Evolutionary conservation across 768 basidiomycete species (phyloP), one percentile per base, ranked within the genome.

Genomic region (Termitomyces sp.): DNA sequence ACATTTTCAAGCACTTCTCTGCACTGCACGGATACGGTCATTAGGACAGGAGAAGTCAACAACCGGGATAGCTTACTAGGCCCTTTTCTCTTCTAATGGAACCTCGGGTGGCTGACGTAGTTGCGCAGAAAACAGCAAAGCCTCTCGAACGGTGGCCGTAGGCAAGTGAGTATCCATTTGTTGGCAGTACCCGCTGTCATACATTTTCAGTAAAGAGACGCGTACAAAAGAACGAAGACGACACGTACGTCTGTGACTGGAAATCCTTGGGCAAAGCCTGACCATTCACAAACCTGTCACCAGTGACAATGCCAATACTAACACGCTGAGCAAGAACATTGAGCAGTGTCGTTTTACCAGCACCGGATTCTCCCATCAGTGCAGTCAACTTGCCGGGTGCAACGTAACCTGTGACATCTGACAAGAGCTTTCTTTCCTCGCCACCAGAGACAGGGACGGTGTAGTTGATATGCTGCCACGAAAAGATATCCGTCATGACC

Each of bases 81-180:
- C 87, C 68, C 89, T 84, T 71, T 94, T 94, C 72, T 94, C 92
- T 1, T 75, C 76, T n/a, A 81, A 64, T 0, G 91, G 76, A 2
- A 92, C 85, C 0, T 79, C 77, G 0, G 78, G 69, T 0, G 91
- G 91, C 69, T 93, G 93, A 38, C 92, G 87, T 35, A 95, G 77
- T 58, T 82, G 84, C 0, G 92, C 92, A 2, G 91, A 93, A 73
- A 92, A 90, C 39, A 85, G 73, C 7, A 95, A 76, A 1, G 92
- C 91, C 68, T 95, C 91, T 39, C 91, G 83, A 32, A 94, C 92
- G 11, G 91, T 94, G 1, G 85, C 74, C 12, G 86, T 84, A 18
- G 85, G 82, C 35, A 90, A 77, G 73, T 95, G 94, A 0, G 86
- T 88, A 67, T 93, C 92, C 79, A 84, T 85, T 69, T 96, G 94